Conservation (phyloP, 73 alveolate genomes). For the Effrenium voratum region DNA sequence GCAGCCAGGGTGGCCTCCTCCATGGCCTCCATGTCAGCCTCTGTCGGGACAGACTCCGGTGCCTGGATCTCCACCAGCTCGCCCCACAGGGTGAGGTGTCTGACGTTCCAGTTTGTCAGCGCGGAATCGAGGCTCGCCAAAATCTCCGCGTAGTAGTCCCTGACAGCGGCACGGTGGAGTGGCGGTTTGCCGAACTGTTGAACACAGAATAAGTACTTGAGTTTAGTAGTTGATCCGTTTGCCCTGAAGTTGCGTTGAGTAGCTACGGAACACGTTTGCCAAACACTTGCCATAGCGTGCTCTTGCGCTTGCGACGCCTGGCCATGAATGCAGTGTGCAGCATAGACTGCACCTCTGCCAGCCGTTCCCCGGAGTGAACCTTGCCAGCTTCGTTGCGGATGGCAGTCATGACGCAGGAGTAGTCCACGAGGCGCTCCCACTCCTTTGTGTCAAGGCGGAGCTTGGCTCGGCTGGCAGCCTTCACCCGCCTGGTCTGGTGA, state of each 20-base stretch:
- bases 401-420: neutral
- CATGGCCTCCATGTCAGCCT: neutral
- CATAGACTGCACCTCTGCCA: too few species aligned
- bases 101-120: neutral
- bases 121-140: neutral
- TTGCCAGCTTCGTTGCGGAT: neutral
- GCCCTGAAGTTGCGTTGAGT: too few species aligned
- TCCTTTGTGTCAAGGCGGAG: neutral
- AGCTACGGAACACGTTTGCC: too few species aligned
- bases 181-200: too few species aligned
- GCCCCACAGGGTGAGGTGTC: neutral
- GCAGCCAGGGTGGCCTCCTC: conserved; percentile 15
- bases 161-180: neutral
- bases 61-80: neutral
- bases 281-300: too few species aligned
- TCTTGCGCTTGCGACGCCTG: too few species aligned
- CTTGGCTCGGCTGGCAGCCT: neutral
- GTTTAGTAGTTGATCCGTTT: too few species aligned
- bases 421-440: neutral
- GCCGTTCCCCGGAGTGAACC: too few species aligned
- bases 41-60: too few species aligned
- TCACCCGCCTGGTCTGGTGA: neutral
- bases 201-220: too few species aligned
- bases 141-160: conserved; percentile 36
- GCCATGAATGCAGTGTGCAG: too few species aligned